phyloP scores from a whole-genome alignment of 495 filamentous ascomycete genomes.

The Parachaetomium inaequale region DNA sequence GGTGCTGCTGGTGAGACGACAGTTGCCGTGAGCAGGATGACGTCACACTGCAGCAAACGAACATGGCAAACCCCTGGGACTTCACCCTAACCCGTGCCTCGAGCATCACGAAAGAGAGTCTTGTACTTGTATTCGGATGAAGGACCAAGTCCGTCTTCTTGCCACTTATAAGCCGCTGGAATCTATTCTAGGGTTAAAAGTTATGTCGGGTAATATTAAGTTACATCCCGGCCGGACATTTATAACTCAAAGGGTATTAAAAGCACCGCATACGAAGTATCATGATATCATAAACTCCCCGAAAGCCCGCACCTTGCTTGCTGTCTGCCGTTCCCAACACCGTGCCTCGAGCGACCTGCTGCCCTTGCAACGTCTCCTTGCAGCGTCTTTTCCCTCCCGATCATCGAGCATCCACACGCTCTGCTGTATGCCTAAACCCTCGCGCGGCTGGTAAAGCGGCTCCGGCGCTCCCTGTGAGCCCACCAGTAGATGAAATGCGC shows the following conservation, averaged over 20 bases:
- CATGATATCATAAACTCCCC: not conserved
- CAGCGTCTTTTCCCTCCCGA: too few species aligned
- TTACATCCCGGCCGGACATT: not conserved
- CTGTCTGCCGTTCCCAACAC: not conserved
- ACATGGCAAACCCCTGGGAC: too few species aligned
- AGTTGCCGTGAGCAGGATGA: too few species aligned
- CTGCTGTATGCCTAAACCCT: slow-evolving; percentile 33
- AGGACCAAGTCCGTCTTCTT: too few species aligned
- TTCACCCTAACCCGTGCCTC: too few species aligned
- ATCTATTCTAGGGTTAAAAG: not conserved
- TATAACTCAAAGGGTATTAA: not conserved
- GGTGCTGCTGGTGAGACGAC: too few species aligned
- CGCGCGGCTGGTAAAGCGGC: slow-evolving; percentile 50
- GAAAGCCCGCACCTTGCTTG: not conserved
- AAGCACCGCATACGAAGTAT: not conserved
- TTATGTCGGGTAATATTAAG: not conserved
- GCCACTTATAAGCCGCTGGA: not conserved
- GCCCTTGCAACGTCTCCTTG: not conserved
- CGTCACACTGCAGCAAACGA: too few species aligned
- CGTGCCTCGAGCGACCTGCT: not conserved
- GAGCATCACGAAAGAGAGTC: too few species aligned
- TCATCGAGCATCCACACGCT: too few species aligned
- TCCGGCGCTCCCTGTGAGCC: slow-evolving; percentile 38
- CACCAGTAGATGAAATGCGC: slow-evolving; percentile 44
- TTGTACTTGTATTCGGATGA: too few species aligned